Base-by-base conservation (phyloP, 2,329 filamentous ascomycete species). In the Fusarium nygamai region DNA sequence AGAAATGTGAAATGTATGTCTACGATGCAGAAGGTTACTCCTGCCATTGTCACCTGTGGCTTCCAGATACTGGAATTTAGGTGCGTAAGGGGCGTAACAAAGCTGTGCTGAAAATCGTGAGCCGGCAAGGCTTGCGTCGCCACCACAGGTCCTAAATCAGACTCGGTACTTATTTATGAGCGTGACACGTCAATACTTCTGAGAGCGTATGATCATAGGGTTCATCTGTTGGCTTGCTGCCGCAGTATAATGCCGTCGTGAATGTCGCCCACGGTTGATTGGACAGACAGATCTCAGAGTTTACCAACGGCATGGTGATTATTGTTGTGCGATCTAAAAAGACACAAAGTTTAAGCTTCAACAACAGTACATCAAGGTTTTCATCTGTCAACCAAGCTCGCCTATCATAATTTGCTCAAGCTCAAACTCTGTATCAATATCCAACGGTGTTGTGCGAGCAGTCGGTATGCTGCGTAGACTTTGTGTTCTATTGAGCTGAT, bases 271-370 rank as follows among this genome's bases (percentile, higher is more conserved):
- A 16, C 12, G 1, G 5, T 8, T 29, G 6, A 47, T 29, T 47
- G 6, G 19, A 29, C 12, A 10, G 24, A 29, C 19, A 14, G 8
- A 10, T 20, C 13, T 29, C 8, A 22, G 6, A 29, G 44, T 47
- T 10, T 22, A 0, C 13, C 1, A 22, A 29, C 6, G 4, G 19
- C 27, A 8, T 16, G 20, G 19, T 4, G 12, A 29, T 5, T 4
- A 9, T 14, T 10, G 13, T 5, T 29, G 9, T 31, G 6, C 6
- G 20, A 16, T 14, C 9, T 22, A 6, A 11, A 22, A 31, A 8
- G 9, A 29, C 6, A 22, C 22, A 8, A 2, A 22, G 27, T 22
- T 48, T 43, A n/a, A 17, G n/a, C 14, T 43, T 43, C 13, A 10
- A 16, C 9, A 29, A 22, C 13, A 16, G 12, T 22, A 22, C 8